These are phyloP conservation scores for Mycosarcoma maydis DNA, from an alignment of 1,284 basidiomycete species.

Conservation along the genomic window DNA sequence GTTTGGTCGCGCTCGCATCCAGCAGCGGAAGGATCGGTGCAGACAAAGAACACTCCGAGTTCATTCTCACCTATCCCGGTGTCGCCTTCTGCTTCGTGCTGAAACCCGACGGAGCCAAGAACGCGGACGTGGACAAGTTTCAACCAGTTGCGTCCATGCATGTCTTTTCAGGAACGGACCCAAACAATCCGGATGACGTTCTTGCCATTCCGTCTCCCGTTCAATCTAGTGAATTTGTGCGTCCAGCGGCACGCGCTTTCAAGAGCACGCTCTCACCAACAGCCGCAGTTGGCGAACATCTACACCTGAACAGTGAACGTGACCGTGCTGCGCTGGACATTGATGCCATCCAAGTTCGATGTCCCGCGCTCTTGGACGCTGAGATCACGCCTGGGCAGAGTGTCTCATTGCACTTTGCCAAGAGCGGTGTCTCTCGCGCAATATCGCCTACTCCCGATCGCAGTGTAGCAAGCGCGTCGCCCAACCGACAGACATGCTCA, in stretches of 20 bases:
- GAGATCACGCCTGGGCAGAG: slow-evolving; percentile 16
- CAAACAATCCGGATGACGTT: slow-evolving; percentile 31
- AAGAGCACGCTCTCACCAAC: slow-evolving; percentile 36
- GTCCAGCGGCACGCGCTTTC: background rate
- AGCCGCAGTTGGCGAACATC: slow-evolving; percentile 17
- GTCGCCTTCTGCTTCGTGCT: slow-evolving; percentile 41
- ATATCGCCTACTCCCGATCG: slow-evolving; percentile 8
- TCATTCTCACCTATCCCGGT: slow-evolving; percentile 42
- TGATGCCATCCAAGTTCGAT: slow-evolving; percentile 37
- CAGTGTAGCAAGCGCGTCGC: background rate
- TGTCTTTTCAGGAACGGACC: slow-evolving; percentile 36
- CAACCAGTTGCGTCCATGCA: slow-evolving; percentile 44
- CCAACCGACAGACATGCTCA: background rate
- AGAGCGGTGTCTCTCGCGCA: slow-evolving; percentile 3
- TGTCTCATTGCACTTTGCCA: slow-evolving; percentile 30
- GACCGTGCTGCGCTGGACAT: slow-evolving; percentile 38
- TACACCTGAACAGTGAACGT: slow-evolving; percentile 26
- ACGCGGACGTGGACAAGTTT: slow-evolving; percentile 34
- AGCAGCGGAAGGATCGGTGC: background rate
- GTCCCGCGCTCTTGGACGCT: slow-evolving; percentile 21
- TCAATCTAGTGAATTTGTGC: background rate
- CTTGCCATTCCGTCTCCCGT: slow-evolving; percentile 15
- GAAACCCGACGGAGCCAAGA: slow-evolving; percentile 12
- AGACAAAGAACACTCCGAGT: slow-evolving; percentile 16
- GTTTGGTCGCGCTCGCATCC: slow-evolving; percentile 6